Conservation (phyloP, 2,329 filamentous ascomycete species). For the Clonostachys rosea region DNA sequence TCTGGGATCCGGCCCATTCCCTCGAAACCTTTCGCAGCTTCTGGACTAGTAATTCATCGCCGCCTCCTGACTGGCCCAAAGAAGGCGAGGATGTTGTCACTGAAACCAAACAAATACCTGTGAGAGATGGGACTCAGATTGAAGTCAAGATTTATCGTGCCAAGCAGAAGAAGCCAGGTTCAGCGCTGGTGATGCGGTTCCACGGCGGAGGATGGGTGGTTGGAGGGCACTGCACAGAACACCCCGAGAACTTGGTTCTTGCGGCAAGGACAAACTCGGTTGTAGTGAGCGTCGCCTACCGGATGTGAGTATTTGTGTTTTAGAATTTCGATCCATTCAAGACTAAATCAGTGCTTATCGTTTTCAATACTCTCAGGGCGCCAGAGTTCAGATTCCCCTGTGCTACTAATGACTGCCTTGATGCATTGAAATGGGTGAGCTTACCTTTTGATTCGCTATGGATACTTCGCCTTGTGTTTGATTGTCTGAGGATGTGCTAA, state of each 20-base stretch:
- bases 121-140: slow-evolving; percentile 22
- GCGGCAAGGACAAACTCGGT: slow-evolving; percentile 22
- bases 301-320: slow-evolving; percentile 16
- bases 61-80: slow-evolving; percentile 17
- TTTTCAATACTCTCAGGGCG: slow-evolving; percentile 14
- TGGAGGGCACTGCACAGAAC: slow-evolving; percentile 24
- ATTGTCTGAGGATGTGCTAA: no score
- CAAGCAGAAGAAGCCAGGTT: slow-evolving; percentile 13
- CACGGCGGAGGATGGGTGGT: slow-evolving; percentile 29
- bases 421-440: slow-evolving; percentile 27
- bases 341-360: not conserved
- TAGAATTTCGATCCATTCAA: not conserved
- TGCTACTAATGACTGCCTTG: slow-evolving; percentile 25
- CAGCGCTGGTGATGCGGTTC: slow-evolving; percentile 21
- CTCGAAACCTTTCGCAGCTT: slow-evolving; percentile 18
- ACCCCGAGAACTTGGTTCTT: slow-evolving; percentile 24
- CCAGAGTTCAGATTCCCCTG: slow-evolving; percentile 28
- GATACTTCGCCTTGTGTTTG: not conserved
- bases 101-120: slow-evolving; percentile 15
- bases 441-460: not conserved
- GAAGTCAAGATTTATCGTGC: slow-evolving; percentile 25
- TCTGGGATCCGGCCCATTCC: slow-evolving; percentile 19
- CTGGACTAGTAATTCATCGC: slow-evolving; percentile 16
- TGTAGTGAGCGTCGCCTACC: slow-evolving; percentile 29
- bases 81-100: slow-evolving; percentile 25